These are phyloP conservation scores for Hanseniaspora vineae DNA, from an alignment of 805 yeast species.

Conservation along the genomic window DNA sequence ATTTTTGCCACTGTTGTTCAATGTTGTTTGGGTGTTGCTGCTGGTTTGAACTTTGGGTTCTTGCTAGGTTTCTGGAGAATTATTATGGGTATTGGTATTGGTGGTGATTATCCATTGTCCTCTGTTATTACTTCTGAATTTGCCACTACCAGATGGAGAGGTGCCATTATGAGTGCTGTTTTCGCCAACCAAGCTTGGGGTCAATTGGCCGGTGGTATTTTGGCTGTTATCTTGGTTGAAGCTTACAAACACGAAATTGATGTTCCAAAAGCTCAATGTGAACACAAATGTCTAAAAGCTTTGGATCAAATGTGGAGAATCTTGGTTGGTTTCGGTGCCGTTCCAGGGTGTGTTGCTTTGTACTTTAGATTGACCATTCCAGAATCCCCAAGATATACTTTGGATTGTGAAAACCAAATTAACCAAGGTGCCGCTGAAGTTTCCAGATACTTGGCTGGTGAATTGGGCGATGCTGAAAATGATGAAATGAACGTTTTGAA, in stretches of 20 bases:
- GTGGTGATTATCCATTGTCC: constrained; percentile 93
- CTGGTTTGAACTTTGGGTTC: constrained; percentile 63
- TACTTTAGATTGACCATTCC: constrained; percentile 91
- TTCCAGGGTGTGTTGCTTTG: constrained; percentile 74
- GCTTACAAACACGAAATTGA: constrained; percentile 57
- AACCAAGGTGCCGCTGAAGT: constrained; percentile 45
- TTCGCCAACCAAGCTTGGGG: constrained; percentile 98
- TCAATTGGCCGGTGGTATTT: constrained; percentile 77
- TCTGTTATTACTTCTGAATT: constrained; percentile 90
- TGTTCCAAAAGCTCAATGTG: constrained; percentile 49
- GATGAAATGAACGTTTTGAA: constrained; percentile 32
- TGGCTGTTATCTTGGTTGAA: constrained; percentile 62
- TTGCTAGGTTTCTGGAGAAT: constrained; percentile 69
- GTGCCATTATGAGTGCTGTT: constrained; percentile 94
- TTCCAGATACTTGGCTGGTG: constrained; percentile 37
- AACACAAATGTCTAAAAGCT: constrained; percentile 53
- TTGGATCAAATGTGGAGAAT: constrained; percentile 94
- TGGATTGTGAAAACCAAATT: constrained; percentile 56
- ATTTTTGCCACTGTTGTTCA: constrained; percentile 69
- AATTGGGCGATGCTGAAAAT: constrained; percentile 37
- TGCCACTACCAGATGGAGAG: constrained; percentile 93
- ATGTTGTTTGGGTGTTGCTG: constrained; percentile 57
- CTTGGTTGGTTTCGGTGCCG: constrained; percentile 76
- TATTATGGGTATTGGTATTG: constrained; percentile 90
- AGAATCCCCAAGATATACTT: constrained; percentile 84